Evolutionary conservation across 1,139 yeast genomes (phyloP).

Genomic region (Sugiyamaella neomexicana): DNA sequence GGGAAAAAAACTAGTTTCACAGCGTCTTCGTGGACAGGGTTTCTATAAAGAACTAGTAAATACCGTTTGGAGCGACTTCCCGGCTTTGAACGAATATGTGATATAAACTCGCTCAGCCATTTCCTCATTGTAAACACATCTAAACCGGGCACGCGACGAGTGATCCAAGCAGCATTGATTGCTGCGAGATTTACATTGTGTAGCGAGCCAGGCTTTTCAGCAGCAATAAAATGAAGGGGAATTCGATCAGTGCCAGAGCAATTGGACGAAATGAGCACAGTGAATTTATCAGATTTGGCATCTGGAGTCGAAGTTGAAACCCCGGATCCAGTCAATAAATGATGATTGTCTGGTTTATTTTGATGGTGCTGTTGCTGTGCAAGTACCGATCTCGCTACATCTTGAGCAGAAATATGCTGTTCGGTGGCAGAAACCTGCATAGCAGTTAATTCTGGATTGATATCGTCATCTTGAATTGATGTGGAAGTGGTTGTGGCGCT

Average conservation of each 20-base stretch:
- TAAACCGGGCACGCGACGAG: conserved; percentile 14
- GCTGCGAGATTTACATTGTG: conserved; percentile 17
- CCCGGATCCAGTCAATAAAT: neutral
- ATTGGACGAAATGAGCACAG: conserved; percentile 15
- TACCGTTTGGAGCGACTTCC: conserved; percentile 5
- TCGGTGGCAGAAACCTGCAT: conserved; percentile 4
- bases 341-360: neutral
- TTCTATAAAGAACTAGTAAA: conserved; percentile 15
- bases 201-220: conserved; percentile 15
- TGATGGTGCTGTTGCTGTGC: conserved; percentile 13
- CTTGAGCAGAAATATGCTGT: conserved; percentile 13
- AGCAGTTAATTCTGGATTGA: conserved; percentile 9
- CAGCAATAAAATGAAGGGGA: conserved; percentile 18
- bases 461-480: conserved; percentile 6
- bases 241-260: conserved; percentile 18
- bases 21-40: conserved; percentile 17
- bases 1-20: conserved; percentile 19
- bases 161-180: conserved; percentile 18
- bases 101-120: conserved; percentile 18
- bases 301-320: conserved; percentile 1
- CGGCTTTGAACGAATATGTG: conserved; percentile 7
- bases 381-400: conserved; percentile 19
- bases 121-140: conserved; percentile 18
- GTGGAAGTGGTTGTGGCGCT: no score
- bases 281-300: conserved; percentile 14